A percentile compares a stretch with the other conserved stretches of the same genome.
Conservation (phyloP, 768 basidiomycete genomes). For the Leccinum variicolor region DNA sequence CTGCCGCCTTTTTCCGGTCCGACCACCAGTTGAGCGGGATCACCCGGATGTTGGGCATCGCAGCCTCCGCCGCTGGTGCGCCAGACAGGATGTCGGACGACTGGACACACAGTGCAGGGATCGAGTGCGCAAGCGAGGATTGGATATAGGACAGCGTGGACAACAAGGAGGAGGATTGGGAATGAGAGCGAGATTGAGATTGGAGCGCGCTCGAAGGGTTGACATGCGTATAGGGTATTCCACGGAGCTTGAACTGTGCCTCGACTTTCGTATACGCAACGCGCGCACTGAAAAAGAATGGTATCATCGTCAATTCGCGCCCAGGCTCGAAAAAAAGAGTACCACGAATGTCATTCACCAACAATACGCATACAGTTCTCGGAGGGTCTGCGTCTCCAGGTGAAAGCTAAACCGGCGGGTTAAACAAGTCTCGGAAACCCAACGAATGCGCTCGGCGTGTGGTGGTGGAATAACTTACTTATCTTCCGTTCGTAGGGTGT, state of each 20-base stretch:
- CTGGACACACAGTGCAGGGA: slow-evolving; percentile 82
- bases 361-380: slow-evolving; percentile 84
- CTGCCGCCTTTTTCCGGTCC: slow-evolving; percentile 63
- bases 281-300: slow-evolving; percentile 56
- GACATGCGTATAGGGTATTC: slow-evolving; percentile 75
- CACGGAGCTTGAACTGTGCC: slow-evolving; percentile 77
- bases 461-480: slow-evolving; percentile 17
- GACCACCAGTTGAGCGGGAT: slow-evolving; percentile 93
- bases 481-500: slow-evolving; percentile 23
- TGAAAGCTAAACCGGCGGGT: slow-evolving; percentile 42
- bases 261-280: slow-evolving; percentile 90
- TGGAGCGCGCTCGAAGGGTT: slow-evolving; percentile 47
- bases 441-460: neutral
- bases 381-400: slow-evolving; percentile 67
- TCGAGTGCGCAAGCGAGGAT: slow-evolving; percentile 70
- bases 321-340: neutral
- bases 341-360: slow-evolving; percentile 49
- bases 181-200: neutral
- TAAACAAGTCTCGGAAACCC: neutral
- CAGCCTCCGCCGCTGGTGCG: slow-evolving; percentile 84
- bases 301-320: neutral
- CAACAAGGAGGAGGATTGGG: slow-evolving; percentile 25
- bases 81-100: slow-evolving; percentile 79
- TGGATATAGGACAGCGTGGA: slow-evolving; percentile 56
- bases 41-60: slow-evolving; percentile 88